phyloP scores from a whole-genome alignment of 2,329 filamentous ascomycete genomes.

The Monosporascus ibericus region DNA sequence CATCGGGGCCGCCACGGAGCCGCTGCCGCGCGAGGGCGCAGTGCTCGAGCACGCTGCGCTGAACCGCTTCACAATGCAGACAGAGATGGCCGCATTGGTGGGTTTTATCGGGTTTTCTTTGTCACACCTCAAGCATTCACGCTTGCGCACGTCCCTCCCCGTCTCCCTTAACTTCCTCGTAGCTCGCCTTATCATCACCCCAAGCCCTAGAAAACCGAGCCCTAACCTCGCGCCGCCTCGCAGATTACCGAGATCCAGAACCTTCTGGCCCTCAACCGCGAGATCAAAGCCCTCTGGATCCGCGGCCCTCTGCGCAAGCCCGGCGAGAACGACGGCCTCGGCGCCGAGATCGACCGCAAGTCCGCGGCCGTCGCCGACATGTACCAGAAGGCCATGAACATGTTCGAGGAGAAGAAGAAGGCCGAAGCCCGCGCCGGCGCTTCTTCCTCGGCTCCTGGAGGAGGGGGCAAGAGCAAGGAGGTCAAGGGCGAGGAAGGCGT shows the following conservation, averaged over 20 bases:
- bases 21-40: slow-evolving; percentile 24
- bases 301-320: slow-evolving; percentile 39
- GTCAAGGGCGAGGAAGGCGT: neutral
- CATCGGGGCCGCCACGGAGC: slow-evolving; percentile 30
- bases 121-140: neutral
- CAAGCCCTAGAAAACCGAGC: neutral
- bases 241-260: slow-evolving; percentile 37
- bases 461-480: neutral
- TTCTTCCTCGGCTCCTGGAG: neutral
- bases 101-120: slow-evolving; percentile 4
- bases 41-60: slow-evolving; percentile 32
- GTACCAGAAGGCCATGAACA: slow-evolving; percentile 21
- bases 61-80: slow-evolving; percentile 34
- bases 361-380: slow-evolving; percentile 30
- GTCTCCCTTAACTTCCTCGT: neutral
- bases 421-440: neutral
- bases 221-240: neutral
- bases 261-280: slow-evolving; percentile 39
- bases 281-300: slow-evolving; percentile 45
- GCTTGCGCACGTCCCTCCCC: neutral
- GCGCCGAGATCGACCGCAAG: slow-evolving; percentile 29
- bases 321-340: slow-evolving; percentile 32
- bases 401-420: slow-evolving; percentile 9
- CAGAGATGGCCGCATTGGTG: slow-evolving; percentile 31
- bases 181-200: neutral